Conservation (phyloP, 345 rosid species). For the Bruguiera gymnorhiza region DNA sequence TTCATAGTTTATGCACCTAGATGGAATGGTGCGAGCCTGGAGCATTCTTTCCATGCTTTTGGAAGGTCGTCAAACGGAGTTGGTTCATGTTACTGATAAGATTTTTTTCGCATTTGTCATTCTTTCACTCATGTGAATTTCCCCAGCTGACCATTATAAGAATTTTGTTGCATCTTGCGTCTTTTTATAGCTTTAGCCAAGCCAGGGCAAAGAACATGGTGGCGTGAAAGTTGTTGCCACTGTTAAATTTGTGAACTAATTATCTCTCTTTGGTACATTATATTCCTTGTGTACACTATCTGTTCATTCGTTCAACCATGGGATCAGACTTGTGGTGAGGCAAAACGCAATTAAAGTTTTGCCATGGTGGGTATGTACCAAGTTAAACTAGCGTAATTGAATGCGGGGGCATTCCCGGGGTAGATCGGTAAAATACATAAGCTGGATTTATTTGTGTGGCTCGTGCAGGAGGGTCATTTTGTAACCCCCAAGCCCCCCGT, state of each 20-base stretch:
- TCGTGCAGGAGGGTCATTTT: too few relatives aligned
- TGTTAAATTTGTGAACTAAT: slow-evolving; percentile 6
- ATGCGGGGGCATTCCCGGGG: too few relatives aligned
- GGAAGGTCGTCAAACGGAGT: slow-evolving; percentile 7
- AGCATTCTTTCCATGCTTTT: slow-evolving; percentile 10
- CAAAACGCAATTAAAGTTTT: too few relatives aligned
- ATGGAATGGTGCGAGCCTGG: slow-evolving; percentile 1
- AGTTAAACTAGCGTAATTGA: too few relatives aligned
- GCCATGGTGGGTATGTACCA: too few relatives aligned
- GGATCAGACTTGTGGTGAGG: too few relatives aligned
- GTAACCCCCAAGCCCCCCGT: too few relatives aligned
- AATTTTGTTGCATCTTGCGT: not conserved
- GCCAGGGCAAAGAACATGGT: not conserved
- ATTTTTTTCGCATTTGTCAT: not conserved
- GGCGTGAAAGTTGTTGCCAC: slow-evolving; percentile 8
- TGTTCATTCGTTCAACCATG: too few relatives aligned
- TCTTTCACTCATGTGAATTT: slow-evolving; percentile 1
- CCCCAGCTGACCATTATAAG: not conserved
- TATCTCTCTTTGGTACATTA: too few relatives aligned
- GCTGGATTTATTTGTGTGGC: too few relatives aligned
- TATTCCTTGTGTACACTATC: too few relatives aligned
- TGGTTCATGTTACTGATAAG: not conserved
- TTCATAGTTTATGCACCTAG: slow-evolving; percentile 5
- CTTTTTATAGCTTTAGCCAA: not conserved
- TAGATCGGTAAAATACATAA: too few relatives aligned